phyloP scores from a whole-genome alignment of 225 moss, liverwort and hornwort species.

The Lunularia cruciata region DNA sequence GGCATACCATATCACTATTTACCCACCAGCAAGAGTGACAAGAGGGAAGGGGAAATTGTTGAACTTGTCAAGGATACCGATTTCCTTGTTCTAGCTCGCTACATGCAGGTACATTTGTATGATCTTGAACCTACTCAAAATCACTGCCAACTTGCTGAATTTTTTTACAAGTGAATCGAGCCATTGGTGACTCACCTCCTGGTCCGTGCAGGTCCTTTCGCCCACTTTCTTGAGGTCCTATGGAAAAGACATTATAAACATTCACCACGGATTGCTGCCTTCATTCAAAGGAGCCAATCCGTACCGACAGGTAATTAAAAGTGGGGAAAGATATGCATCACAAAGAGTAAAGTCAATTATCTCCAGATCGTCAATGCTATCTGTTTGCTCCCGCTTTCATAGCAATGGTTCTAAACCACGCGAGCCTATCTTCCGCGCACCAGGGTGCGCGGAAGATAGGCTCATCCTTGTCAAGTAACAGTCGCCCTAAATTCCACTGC shows the following conservation, averaged over 20 bases:
- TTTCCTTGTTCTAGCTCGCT: conserved; percentile 90
- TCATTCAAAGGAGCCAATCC: conserved; percentile 98
- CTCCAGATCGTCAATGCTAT: too few species aligned
- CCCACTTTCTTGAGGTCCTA: conserved; percentile 69
- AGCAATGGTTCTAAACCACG: too few species aligned
- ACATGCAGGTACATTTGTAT: conserved; percentile 77
- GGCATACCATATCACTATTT: conserved; percentile 92
- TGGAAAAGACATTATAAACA: conserved; percentile 93
- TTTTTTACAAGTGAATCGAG: not conserved
- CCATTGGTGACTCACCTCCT: not conserved
- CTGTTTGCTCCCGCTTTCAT: too few species aligned
- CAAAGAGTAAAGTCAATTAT: too few species aligned
- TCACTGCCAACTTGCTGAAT: too few species aligned
- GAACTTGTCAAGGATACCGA: conserved; percentile 68
- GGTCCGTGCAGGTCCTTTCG: conserved; percentile 64
- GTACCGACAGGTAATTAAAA: conserved; percentile 87
- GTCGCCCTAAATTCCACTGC: too few species aligned
- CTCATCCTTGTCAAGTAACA: too few species aligned
- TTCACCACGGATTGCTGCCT: conserved; percentile 94
- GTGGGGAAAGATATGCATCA: too few species aligned
- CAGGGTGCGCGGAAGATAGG: too few species aligned
- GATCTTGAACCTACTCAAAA: not conserved
- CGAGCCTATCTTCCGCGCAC: too few species aligned
- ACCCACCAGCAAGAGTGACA: conserved; percentile 67
- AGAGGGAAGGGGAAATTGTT: conserved; percentile 82